A percentile compares a stretch with the other conserved stretches of the same genome.
Evolutionary conservation across 108 stramenopile species (phyloP).

Genomic region (Ochromonas danica): DNA sequence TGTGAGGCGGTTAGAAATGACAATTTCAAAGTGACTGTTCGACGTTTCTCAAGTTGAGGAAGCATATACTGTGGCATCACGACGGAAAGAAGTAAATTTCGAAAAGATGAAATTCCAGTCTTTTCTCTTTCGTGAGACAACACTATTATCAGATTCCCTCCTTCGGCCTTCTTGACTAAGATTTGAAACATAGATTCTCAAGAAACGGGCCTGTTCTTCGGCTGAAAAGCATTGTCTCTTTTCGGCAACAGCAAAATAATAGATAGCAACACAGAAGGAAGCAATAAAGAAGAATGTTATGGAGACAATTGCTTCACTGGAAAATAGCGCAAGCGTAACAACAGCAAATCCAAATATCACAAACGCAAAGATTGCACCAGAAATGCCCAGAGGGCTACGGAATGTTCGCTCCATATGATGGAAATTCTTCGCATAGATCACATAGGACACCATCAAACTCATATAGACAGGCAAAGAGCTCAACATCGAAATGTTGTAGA

Average conservation of each 20-base stretch:
- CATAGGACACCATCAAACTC: neutral
- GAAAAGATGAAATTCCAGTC: too few species aligned
- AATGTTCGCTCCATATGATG: neutral
- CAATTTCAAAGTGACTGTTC: too few species aligned
- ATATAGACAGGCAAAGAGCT: neutral
- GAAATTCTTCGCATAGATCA: neutral
- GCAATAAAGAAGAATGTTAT: neutral
- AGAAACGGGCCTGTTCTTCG: too few species aligned
- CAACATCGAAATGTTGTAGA: neutral
- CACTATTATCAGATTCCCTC: too few species aligned
- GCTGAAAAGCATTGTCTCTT: neutral
- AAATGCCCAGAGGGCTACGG: neutral
- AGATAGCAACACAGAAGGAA: neutral
- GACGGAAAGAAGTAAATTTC: too few species aligned
- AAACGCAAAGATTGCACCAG: neutral
- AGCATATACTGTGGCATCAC: too few species aligned
- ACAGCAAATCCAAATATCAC: neutral
- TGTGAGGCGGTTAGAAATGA: too few species aligned
- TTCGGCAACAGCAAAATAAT: neutral
- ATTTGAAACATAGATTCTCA: too few species aligned
- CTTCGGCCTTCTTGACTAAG: too few species aligned
- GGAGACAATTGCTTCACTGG: neutral
- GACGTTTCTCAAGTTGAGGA: too few species aligned
- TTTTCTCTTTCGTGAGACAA: too few species aligned
- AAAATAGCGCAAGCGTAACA: neutral